Evolutionary conservation across 129 eudicot genomes (phyloP).

Genomic region (Tanacetum coccineum): DNA sequence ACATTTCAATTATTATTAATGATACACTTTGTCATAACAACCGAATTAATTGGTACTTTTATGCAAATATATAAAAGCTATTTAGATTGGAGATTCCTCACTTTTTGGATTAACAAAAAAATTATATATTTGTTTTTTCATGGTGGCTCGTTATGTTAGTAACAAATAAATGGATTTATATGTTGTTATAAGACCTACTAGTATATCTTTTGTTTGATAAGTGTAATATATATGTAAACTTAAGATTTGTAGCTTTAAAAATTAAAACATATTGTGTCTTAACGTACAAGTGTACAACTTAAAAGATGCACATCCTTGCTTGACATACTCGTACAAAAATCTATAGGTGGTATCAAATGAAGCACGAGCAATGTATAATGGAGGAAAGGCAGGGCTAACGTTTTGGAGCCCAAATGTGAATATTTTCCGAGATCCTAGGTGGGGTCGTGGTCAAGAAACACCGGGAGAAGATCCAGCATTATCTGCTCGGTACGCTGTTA

Average conservation of each 20-base stretch:
- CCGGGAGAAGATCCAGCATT: constrained; percentile 92
- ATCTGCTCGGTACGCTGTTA: constrained; percentile 64
- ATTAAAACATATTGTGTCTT: too few species aligned
- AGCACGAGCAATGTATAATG: constrained; percentile 95
- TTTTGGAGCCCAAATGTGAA: constrained; percentile 99
- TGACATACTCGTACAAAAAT: neutral
- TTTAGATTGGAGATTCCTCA: constrained; percentile 3
- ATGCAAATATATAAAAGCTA: neutral
- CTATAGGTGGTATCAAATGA: constrained; percentile 84
- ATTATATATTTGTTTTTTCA: neutral
- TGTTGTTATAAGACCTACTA: too few species aligned
- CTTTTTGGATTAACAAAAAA: neutral
- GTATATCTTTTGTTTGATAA: too few species aligned
- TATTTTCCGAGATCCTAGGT: constrained; percentile 86
- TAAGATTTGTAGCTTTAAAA: too few species aligned
- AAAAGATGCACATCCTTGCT: too few species aligned
- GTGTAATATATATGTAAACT: too few species aligned
- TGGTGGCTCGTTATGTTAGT: neutral
- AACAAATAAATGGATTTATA: neutral
- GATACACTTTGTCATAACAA: constrained; percentile 3
- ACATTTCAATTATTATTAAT: constrained; percentile 1
- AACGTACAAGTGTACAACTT: too few species aligned
- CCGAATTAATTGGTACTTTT: constrained; percentile 9
- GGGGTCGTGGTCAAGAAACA: constrained; percentile 99
- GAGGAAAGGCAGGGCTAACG: constrained; percentile 81